Conservation (phyloP, 1,139 yeast species). For the Suhomyces wounanorum region DNA sequence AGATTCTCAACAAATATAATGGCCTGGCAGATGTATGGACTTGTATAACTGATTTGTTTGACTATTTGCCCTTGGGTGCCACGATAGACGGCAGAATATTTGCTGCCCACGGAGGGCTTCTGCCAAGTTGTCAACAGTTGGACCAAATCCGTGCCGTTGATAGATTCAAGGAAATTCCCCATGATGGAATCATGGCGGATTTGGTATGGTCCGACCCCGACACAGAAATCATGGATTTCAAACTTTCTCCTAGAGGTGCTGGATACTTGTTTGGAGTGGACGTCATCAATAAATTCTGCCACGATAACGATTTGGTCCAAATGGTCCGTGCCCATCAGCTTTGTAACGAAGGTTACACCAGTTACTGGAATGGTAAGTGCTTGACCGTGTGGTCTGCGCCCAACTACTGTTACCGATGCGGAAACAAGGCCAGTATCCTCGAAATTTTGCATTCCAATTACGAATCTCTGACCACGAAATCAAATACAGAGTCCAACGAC, state of each 20-base stretch:
- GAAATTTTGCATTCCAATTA: conserved; percentile 56
- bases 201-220: conserved; percentile 99
- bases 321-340: conserved; percentile 93
- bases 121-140: conserved; percentile 91
- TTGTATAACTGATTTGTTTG: conserved; percentile 88
- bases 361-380: conserved; percentile 85
- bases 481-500: not conserved
- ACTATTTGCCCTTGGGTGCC: conserved; percentile 85
- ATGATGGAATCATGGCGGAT: conserved; percentile 99
- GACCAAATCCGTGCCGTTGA: conserved; percentile 91
- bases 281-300: conserved; percentile 83
- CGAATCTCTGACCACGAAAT: conserved; percentile 20
- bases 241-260: conserved; percentile 93
- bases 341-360: conserved; percentile 94
- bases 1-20: conserved; percentile 80
- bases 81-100: conserved; percentile 92
- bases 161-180: conserved; percentile 91
- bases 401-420: conserved; percentile 94
- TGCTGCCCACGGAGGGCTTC: conserved; percentile 94
- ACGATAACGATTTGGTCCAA: conserved; percentile 74
- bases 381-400: conserved; percentile 99
- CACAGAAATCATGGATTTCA: conserved; percentile 78
- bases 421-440: conserved; percentile 90
- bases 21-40: conserved; percentile 85
- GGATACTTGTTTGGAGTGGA: conserved; percentile 95